These are phyloP conservation scores for Aureobasidium lini DNA, from an alignment of 2,329 filamentous ascomycete genomes.

Conservation along the genomic window DNA sequence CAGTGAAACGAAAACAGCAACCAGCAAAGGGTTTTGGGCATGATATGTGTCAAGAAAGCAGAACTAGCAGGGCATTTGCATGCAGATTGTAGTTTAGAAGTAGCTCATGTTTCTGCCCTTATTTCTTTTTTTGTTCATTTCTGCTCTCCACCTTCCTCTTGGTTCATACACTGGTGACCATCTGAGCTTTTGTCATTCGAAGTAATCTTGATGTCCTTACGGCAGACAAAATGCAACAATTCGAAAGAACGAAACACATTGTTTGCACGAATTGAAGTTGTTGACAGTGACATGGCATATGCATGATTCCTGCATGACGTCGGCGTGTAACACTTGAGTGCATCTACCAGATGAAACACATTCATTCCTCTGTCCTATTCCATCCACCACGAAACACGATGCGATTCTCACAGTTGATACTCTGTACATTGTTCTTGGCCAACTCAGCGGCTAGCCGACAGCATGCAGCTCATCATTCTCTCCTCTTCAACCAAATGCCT, in stretches of 20 bases:
- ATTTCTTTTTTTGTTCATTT: slow-evolving; percentile 10
- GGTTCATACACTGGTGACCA: not conserved
- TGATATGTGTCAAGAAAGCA: slow-evolving; percentile 7
- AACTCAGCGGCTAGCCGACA: not conserved
- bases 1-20: slow-evolving; percentile 13
- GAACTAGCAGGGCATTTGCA: slow-evolving; percentile 13
- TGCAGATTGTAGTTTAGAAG: slow-evolving; percentile 15
- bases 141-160: not conserved
- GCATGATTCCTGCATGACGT: not conserved
- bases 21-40: slow-evolving; percentile 12
- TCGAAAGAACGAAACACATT: not conserved
- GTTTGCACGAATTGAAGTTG: no score
- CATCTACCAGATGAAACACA: not conserved
- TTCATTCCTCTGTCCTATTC: not conserved
- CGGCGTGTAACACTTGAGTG: not conserved
- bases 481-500: not conserved
- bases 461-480: not conserved
- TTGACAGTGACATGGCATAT: no score
- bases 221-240: not conserved
- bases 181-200: not conserved
- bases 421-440: not conserved
- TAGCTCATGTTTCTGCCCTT: slow-evolving; percentile 14
- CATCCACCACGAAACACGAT: not conserved
- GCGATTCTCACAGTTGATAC: not conserved
- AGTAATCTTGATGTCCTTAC: not conserved